Conservation (phyloP, 768 basidiomycete species). For the Trametes sanguinea region DNA sequence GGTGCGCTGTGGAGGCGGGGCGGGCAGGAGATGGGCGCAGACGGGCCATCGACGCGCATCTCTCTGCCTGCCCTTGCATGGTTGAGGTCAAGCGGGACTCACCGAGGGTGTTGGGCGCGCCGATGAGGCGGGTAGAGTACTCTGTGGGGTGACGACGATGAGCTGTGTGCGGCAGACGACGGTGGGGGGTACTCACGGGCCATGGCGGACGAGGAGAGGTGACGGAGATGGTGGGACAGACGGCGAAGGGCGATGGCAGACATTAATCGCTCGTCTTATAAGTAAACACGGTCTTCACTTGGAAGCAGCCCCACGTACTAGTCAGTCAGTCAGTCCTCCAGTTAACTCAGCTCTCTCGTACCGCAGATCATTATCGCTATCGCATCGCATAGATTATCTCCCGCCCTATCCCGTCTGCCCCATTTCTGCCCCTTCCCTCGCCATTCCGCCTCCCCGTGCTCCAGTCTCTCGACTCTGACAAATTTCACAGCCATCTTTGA, state of each 20-base stretch:
- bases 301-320: no score
- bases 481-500: no score
- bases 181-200: conserved; percentile 45
- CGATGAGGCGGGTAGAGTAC: conserved; percentile 76
- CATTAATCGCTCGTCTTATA: conserved; percentile 26
- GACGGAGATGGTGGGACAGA: conserved; percentile 64
- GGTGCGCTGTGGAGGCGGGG: not conserved
- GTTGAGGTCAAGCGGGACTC: conserved; percentile 25
- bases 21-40: conserved; percentile 12
- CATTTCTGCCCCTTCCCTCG: not conserved
- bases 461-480: no score
- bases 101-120: conserved; percentile 95
- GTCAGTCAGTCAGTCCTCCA: no score
- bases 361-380: conserved; percentile 24
- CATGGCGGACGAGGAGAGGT: conserved; percentile 57
- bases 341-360: no score
- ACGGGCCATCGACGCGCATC: conserved; percentile 20
- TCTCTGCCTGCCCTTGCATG: conserved; percentile 21
- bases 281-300: not conserved
- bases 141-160: conserved; percentile 41
- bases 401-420: conserved; percentile 5
- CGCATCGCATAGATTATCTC: conserved; percentile 29
- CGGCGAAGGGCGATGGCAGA: conserved; percentile 40
- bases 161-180: conserved; percentile 18
- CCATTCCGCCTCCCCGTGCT: not conserved